Evolutionary conservation across 306 rosid genomes (phyloP).

Genomic region (Cicer chorassanicum): DNA sequence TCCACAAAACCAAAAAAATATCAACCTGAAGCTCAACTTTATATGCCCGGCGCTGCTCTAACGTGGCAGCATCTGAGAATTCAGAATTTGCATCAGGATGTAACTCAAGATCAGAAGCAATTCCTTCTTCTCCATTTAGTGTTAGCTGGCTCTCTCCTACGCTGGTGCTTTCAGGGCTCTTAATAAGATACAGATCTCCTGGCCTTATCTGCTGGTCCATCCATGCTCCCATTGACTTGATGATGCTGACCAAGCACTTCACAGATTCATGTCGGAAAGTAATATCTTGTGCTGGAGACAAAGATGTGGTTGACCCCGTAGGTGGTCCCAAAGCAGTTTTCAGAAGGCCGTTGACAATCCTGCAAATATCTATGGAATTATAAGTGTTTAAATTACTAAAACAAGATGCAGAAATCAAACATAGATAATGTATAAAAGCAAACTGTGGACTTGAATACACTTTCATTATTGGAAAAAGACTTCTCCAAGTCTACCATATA

Average conservation of each 20-base stretch:
- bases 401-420: slow-evolving; percentile 48
- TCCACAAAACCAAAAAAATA: slow-evolving; percentile 40
- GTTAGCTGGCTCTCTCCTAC: slow-evolving; percentile 58
- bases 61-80: slow-evolving; percentile 82
- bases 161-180: slow-evolving; percentile 64
- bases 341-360: slow-evolving; percentile 98
- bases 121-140: slow-evolving; percentile 78
- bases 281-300: slow-evolving; percentile 91
- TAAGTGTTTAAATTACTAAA: slow-evolving; percentile 75
- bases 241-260: slow-evolving; percentile 86
- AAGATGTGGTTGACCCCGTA: slow-evolving; percentile 83
- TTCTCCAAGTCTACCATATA: slow-evolving; percentile 31
- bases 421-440: slow-evolving; percentile 30
- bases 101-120: slow-evolving; percentile 73
- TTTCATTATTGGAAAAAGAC: slow-evolving; percentile 22
- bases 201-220: slow-evolving; percentile 88
- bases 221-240: slow-evolving; percentile 98
- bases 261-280: slow-evolving; percentile 97
- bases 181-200: slow-evolving; percentile 66
- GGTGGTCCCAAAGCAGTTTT: slow-evolving; percentile 99
- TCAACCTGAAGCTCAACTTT: slow-evolving; percentile 94
- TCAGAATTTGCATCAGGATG: slow-evolving; percentile 79
- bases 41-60: slow-evolving; percentile 94
- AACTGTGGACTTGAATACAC: slow-evolving; percentile 6
- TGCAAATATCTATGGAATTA: slow-evolving; percentile 87